These are phyloP conservation scores for Agaricales sp. DNA, from an alignment of 1,284 basidiomycete genomes.

Conservation along the genomic window DNA sequence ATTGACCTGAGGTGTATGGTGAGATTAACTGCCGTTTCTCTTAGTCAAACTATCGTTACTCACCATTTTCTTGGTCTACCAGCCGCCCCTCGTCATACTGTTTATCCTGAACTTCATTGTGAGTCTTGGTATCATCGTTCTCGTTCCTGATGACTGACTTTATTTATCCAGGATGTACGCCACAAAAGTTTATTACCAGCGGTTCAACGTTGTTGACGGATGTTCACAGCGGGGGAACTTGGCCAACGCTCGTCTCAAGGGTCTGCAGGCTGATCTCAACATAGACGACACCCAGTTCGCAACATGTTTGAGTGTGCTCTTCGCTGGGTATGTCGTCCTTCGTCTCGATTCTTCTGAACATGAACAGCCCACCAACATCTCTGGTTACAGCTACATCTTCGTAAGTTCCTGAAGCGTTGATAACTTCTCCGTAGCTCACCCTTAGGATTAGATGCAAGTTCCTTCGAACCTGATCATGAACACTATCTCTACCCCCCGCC, in stretches of 20 bases:
- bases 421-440: not conserved
- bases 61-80: not conserved
- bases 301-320: conserved; percentile 11
- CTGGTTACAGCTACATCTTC: conserved; percentile 7
- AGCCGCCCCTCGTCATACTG: conserved; percentile 2
- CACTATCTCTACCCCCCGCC: conserved; percentile 11
- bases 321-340: conserved; percentile 10
- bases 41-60: not conserved
- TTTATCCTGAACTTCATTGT: conserved; percentile 14
- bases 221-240: conserved; percentile 11
- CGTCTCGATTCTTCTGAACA: not conserved
- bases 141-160: not conserved
- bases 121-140: conserved; percentile 3
- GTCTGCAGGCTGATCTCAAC: conserved; percentile 12
- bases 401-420: conserved; percentile 6
- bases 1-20: conserved; percentile 13
- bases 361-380: not conserved
- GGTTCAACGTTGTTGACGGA: not conserved
- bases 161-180: conserved; percentile 11
- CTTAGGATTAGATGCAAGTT: conserved; percentile 13
- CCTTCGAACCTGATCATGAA: conserved; percentile 14
- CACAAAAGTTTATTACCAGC: not conserved
- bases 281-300: conserved; percentile 12
- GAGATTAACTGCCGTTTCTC: conserved; percentile 6
- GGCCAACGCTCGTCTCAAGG: conserved; percentile 13